Evolutionary conservation across 306 rosid species (phyloP).

Genomic region (Cicer arietinum): DNA sequence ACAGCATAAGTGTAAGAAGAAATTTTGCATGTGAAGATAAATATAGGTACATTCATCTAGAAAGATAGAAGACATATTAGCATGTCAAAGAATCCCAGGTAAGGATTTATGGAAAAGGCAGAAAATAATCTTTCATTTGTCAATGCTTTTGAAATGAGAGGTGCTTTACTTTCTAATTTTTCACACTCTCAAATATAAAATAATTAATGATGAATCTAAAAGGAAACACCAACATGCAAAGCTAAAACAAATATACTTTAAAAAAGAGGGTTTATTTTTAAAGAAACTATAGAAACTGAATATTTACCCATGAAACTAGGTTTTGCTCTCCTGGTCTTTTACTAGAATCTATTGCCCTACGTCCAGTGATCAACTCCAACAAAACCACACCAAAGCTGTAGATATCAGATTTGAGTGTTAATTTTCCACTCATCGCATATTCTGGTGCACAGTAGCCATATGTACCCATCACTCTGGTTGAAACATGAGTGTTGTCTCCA

Average conservation of each 20-base stretch:
- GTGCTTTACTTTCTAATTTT: constrained; percentile 13
- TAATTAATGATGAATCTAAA: constrained; percentile 15
- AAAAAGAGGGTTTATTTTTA: constrained; percentile 9
- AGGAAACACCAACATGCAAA: constrained; percentile 29
- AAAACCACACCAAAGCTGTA: constrained; percentile 97
- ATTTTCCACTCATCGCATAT: constrained; percentile 95
- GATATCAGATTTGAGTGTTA: constrained; percentile 95
- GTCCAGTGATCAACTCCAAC: constrained; percentile 93
- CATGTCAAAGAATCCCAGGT: constrained; percentile 13
- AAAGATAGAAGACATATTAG: constrained; percentile 17
- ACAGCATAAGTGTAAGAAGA: constrained; percentile 8
- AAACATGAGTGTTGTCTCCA: constrained; percentile 97
- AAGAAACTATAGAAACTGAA: constrained; percentile 22
- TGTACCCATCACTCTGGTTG: constrained; percentile 98
- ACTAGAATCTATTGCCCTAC: constrained; percentile 69
- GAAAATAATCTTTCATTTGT: neutral
- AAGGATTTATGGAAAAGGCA: constrained; percentile 27
- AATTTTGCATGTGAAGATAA: constrained; percentile 3
- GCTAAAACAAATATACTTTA: constrained; percentile 28
- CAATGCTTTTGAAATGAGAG: constrained; percentile 2
- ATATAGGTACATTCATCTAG: constrained; percentile 4
- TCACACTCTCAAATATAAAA: neutral
- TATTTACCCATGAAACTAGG: constrained; percentile 81
- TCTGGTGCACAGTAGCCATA: constrained; percentile 98
- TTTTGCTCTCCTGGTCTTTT: constrained; percentile 87